phyloP scores from a whole-genome alignment of 2,329 filamentous ascomycete species.

The Lachnellula willkommii region DNA sequence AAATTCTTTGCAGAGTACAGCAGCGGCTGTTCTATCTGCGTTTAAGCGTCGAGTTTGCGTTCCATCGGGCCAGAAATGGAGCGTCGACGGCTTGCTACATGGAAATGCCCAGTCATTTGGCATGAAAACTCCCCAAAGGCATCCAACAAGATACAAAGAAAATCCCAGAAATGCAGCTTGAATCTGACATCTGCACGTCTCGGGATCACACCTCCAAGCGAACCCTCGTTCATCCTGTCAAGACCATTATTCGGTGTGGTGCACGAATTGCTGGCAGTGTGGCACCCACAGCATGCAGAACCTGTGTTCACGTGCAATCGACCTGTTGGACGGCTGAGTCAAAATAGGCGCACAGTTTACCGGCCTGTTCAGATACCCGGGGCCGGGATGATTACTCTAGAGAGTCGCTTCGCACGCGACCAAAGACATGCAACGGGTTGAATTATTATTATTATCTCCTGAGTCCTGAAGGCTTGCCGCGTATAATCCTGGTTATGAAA shows the following conservation, averaged over 20 bases:
- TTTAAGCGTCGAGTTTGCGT: not conserved
- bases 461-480: too few relatives aligned
- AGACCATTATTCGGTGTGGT: not conserved
- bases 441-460: too few relatives aligned
- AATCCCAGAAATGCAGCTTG: constrained; percentile 7
- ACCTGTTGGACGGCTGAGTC: not conserved
- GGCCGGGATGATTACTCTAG: not conserved
- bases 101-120: not conserved
- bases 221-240: not conserved
- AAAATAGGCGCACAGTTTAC: not conserved
- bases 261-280: too few relatives aligned
- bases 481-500: not conserved
- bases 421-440: not conserved
- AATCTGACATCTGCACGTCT: constrained; percentile 16
- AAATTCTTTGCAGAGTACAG: not conserved
- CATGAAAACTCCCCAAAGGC: not conserved
- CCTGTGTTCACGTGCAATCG: not conserved
- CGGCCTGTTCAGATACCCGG: not conserved
- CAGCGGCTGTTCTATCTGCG: not conserved
- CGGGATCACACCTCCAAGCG: constrained; percentile 9
- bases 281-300: not conserved
- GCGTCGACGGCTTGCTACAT: not conserved
- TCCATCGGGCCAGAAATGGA: not conserved
- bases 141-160: not conserved
- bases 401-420: constrained; percentile 2